phyloP scores from a whole-genome alignment of 2,329 filamentous ascomycete genomes.

The Pezicula radicicola region DNA sequence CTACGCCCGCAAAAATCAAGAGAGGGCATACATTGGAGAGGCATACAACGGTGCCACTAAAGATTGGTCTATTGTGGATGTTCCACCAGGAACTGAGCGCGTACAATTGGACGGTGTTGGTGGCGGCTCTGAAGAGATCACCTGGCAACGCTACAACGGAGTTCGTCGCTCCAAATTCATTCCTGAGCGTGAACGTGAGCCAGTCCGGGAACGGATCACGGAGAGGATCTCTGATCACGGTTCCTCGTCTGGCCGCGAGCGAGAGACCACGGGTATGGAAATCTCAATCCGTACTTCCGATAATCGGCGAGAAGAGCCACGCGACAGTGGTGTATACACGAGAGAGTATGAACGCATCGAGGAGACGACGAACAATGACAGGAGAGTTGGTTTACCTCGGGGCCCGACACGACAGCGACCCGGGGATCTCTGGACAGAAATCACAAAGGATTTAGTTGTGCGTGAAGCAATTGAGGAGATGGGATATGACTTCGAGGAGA shows the following conservation, averaged over 20 bases:
- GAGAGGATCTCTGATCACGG: conserved; percentile 18
- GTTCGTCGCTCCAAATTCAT: conserved; percentile 72
- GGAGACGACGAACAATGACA: conserved; percentile 48
- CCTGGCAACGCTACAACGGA: conserved; percentile 77
- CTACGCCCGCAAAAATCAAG: conserved; percentile 65
- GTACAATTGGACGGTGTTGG: conserved; percentile 80
- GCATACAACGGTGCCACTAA: conserved; percentile 71
- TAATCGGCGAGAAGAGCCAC: neutral
- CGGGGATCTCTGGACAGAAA: conserved; percentile 90
- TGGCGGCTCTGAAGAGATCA: conserved; percentile 72
- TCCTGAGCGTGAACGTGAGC: conserved; percentile 57
- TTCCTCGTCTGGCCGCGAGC: conserved; percentile 8
- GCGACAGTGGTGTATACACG: conserved; percentile 19
- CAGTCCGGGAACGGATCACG: conserved; percentile 10
- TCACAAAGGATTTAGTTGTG: conserved; percentile 87
- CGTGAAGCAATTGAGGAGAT: conserved; percentile 81
- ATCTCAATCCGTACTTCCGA: conserved; percentile 20
- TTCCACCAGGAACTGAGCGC: conserved; percentile 78
- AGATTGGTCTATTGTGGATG: conserved; percentile 79
- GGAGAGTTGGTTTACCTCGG: conserved; percentile 34
- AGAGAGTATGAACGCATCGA: conserved; percentile 44
- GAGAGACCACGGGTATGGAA: conserved; percentile 20
- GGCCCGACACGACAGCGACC: conserved; percentile 11
- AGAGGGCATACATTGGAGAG: conserved; percentile 69
- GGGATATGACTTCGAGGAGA: conserved; percentile 90